Conservation (phyloP, 2,329 filamentous ascomycete species). For the Aspergillus ibericus region DNA sequence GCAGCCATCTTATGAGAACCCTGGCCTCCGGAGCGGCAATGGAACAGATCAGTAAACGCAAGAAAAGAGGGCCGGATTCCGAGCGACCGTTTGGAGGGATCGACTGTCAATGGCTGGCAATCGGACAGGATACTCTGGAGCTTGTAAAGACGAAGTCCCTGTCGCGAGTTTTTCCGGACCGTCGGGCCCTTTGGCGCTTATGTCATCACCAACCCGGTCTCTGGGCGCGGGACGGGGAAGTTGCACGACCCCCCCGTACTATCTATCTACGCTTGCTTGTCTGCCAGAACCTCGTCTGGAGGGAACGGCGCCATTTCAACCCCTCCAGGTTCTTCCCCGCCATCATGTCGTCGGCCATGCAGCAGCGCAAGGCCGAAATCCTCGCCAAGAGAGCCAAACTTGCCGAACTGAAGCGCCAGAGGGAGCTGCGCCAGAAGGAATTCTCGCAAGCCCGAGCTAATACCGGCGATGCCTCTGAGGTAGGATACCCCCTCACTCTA, state of each 20-base stretch:
- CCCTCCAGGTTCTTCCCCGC: conserved; percentile 13
- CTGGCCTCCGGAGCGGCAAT: conserved; percentile 45
- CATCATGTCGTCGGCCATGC: conserved; percentile 44
- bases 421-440: conserved; percentile 78
- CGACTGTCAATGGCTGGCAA: conserved; percentile 42
- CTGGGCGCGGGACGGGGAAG: conserved; percentile 16
- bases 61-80: conserved; percentile 27
- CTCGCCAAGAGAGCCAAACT: conserved; percentile 95
- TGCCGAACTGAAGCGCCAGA: conserved; percentile 89
- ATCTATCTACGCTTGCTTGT: neutral
- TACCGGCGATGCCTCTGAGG: conserved; percentile 69
- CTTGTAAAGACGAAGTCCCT: conserved; percentile 39
- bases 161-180: conserved; percentile 47
- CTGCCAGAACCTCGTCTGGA: neutral
- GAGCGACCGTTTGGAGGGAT: conserved; percentile 34
- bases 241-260: neutral
- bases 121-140: conserved; percentile 23
- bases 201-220: conserved; percentile 33
- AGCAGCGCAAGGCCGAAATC: conserved; percentile 90
- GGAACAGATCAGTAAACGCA: conserved; percentile 37
- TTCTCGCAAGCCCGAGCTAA: conserved; percentile 68
- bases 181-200: conserved; percentile 35
- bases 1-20: conserved; percentile 57
- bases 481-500: conserved; percentile 41
- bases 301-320: neutral